Base-by-base conservation (phyloP, 164 flowering plant species). In the Berberis thunbergii region DNA sequence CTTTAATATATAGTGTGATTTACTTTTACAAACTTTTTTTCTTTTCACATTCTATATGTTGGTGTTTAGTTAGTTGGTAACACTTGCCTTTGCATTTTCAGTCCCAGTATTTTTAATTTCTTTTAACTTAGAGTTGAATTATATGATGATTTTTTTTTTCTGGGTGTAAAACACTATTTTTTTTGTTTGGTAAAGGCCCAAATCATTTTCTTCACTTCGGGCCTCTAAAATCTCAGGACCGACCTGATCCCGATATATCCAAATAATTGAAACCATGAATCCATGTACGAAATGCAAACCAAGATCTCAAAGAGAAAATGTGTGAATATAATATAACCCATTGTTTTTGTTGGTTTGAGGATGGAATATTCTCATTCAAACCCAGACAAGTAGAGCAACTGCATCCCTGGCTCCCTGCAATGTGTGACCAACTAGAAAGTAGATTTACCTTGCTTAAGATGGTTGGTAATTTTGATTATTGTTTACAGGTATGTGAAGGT, bases 401-500 rank as follows among this genome's bases (percentile, higher is more conserved):
- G 43, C 59, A 13, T 56, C 41, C 9, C 6, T 56, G 7, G 26
- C 43, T 1, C 6, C 38, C 39, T 6, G 38, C 7, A 7, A 53
- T 55, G 40, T 2, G n/a, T 2, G 39, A 55, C 58, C 41, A n/a
- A n/a, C 2, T n/a, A 4, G 39, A 2, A 13, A 4, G 58, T n/a
- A n/a, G 39, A 13, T 7, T 55, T 39, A n/a, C 13, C 39, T 38
- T 7, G 2, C 39, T 55, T 39, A 3, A 2, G 60, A 54, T 40
- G 41, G 12, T n/a, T 2, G 7, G 43, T 12, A 61, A 43, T 45
- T 8, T 8, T 54, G 41, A 59, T 26, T 48, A 38, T 48, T 65
- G 61, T 10, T 39, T 76, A 75, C 86, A 89, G 96, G 94, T 87
- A 7, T 79, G 78, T 58, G 89, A 86, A 78, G 94, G 88, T 64